phyloP scores from a whole-genome alignment of 177 flowering plant species.

The Vitis hybrid region DNA sequence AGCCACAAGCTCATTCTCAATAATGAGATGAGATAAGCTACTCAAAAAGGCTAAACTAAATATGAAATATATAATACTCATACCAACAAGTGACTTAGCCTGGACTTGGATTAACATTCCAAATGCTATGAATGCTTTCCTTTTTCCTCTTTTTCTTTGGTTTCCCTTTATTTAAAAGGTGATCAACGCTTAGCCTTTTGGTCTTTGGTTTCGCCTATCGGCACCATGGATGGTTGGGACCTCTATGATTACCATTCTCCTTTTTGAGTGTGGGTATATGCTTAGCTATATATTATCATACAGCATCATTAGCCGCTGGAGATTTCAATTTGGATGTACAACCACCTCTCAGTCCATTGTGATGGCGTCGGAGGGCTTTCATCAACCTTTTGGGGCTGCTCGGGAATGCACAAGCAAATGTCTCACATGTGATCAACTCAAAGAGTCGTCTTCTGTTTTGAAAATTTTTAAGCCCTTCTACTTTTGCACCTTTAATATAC shows the following conservation, averaged over 20 bases:
- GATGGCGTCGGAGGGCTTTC: too few species aligned
- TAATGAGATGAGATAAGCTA: slow-evolving; percentile 7
- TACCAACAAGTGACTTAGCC: slow-evolving; percentile 1
- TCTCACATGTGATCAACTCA: too few species aligned
- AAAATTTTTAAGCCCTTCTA: too few species aligned
- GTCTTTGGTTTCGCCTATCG: background rate
- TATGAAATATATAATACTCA: slow-evolving; percentile 4
- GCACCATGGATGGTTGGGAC: background rate
- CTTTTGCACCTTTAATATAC: too few species aligned
- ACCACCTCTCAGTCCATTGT: background rate
- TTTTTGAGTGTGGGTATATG: slow-evolving; percentile 2
- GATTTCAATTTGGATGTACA: background rate
- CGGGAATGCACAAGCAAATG: too few species aligned
- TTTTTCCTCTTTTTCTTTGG: background rate
- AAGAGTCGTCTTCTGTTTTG: too few species aligned
- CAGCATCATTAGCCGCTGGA: background rate
- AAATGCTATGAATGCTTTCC: background rate
- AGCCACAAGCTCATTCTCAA: slow-evolving; percentile 6
- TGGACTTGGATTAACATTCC: slow-evolving; percentile 3
- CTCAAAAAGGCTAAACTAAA: slow-evolving; percentile 6
- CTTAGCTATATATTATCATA: background rate
- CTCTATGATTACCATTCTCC: slow-evolving; percentile 2
- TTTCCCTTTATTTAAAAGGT: background rate
- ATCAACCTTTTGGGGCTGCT: too few species aligned
- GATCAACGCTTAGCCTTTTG: background rate